A percentile compares a stretch with the other conserved stretches of the same genome.
Evolutionary conservation across 2,329 filamentous ascomycete species (phyloP).

Genomic region (Cryphonectria radicalis): DNA sequence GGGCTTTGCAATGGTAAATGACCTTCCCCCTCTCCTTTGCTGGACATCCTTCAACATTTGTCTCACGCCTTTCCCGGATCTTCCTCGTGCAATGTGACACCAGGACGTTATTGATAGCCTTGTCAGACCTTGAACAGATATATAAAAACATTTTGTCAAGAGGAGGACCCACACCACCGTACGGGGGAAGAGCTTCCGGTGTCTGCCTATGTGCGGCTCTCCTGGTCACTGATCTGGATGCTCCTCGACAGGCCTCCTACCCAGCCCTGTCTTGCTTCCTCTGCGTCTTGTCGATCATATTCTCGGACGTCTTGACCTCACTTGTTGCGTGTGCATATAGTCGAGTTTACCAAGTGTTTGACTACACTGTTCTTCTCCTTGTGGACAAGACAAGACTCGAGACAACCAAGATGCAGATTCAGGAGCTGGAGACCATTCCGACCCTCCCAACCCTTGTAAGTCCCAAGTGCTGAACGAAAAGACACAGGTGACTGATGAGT

Average conservation of each 20-base stretch:
- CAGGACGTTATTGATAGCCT: neutral
- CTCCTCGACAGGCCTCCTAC: neutral
- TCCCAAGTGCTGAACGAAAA: neutral
- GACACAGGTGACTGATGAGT: neutral
- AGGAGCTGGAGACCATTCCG: neutral
- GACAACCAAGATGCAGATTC: neutral
- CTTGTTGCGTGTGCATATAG: neutral
- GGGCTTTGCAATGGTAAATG: neutral
- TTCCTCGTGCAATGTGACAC: neutral
- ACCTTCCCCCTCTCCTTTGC: neutral
- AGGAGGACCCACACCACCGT: neutral
- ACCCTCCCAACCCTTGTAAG: constrained; percentile 5
- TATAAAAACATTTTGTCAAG: neutral
- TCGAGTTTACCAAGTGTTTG: neutral
- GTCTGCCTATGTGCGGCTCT: neutral
- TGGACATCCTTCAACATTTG: neutral
- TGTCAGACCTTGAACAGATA: neutral
- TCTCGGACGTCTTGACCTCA: neutral
- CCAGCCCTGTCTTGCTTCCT: neutral
- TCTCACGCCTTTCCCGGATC: neutral
- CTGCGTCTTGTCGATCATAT: neutral
- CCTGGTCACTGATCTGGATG: neutral
- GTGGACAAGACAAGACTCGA: neutral
- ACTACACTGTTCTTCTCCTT: neutral
- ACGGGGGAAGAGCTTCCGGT: neutral